Base-by-base conservation (phyloP, 2,329 filamentous ascomycete genomes). In the Diaporthe australafricana region DNA sequence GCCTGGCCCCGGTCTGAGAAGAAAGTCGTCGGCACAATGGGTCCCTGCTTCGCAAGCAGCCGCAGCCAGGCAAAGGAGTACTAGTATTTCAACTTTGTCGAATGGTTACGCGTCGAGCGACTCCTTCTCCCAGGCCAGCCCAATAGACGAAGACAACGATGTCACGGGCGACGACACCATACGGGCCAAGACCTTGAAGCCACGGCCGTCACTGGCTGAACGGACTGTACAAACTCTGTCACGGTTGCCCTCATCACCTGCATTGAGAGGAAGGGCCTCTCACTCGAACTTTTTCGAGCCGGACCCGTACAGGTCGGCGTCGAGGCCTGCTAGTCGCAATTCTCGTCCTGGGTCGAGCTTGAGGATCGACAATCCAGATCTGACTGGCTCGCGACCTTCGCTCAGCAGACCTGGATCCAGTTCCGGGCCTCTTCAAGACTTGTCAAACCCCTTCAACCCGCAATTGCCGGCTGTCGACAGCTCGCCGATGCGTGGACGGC, bases 181-280 rank as follows among this genome's bases (percentile, higher is more conserved):
- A 40, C 30, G 62, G 20, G 45, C 69, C 57, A 35, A 71, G 32
- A 42, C 68, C 47, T 70, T 74, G 35, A 76, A 80, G 40, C 78
- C 82, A 1, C 78, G 83, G 68, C 85, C 88, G 66, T 95, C 94
- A 0, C 85, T 98, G 5, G 91, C 93, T 0, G 95, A 98, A 77
- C 87, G 96, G 71, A 97, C 95, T 0, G 91, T 97, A 52, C 94
- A 97, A 80, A 97, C 94, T 0, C 84, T 98, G 7, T 88, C 94
- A 3, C 89, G 91, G 57, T 84, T 98, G 38, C 93, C 95, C 0
- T 90, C 93, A 0, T 96, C 95, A 0, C 95, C 95, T 5, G 89
- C 89, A 0, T 81, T 93, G 56, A 89, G 87, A 67, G 89, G 90
- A 72, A 89, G 91, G 68, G 85, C 88, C 11, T 94, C 94, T 0